Base-by-base conservation (phyloP, 2,329 filamentous ascomycete species). In the Calonectria pteridis region DNA sequence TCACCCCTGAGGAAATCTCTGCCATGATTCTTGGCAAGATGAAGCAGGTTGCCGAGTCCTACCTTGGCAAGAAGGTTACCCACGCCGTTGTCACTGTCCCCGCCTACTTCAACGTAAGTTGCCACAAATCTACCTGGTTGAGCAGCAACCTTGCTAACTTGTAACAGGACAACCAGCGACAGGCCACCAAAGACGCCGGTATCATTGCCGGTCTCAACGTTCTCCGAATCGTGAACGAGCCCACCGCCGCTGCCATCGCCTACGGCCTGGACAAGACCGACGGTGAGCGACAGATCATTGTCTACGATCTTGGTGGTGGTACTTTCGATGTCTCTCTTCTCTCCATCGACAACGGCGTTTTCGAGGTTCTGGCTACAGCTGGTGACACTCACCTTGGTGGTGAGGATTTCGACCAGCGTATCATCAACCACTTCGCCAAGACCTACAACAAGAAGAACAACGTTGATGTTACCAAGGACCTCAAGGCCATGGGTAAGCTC, bases 401-500 rank as follows among this genome's bases (percentile, higher is more conserved):
- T 93, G 96, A 98, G 88, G 96, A 98, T 89, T 98, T 98, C 86
- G 96, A 98, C 87, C 95, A 98, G 91, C 94, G 96, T 85, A 91
- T 98, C 86, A 98, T 98, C 89, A 95, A 94, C 91, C 91, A 96
- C 92, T 95, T 98, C 85, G 93, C 94, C 90, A 98, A 98, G 94
- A 90, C 91, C 82, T 98, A 98, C 93, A 98, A 98, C 93, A 98
- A 98, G 94, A 97, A 98, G 92, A 91, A 98, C 90, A 88, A 87
- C 81, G 95, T 97, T 80, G 95, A 99, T 81, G 92, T 98, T 84
- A 94, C 93, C 88, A 97, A 97, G 91, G 95, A 98, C 84, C 88
- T 93, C 79, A 98, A 98, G 94, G 94, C 96, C 79, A 98, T 98
- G 96, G 95, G 96, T 89, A 99, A 98, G 90, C 92, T 99, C 82